Base-by-base conservation (phyloP, 2,329 filamentous ascomycete genomes). In the Aspergillus neotritici region DNA sequence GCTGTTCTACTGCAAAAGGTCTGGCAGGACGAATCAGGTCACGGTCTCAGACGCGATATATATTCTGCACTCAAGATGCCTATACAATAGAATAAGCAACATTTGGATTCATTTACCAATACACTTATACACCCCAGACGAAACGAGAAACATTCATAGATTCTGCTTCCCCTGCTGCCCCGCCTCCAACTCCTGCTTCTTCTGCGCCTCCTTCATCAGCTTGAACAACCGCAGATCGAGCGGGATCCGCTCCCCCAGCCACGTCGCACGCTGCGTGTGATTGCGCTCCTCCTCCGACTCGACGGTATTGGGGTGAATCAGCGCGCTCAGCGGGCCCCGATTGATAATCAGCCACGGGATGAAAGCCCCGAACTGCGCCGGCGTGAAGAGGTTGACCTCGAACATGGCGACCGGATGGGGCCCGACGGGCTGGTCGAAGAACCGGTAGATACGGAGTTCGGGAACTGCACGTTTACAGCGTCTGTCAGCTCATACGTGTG, bases 371-470 rank as follows among this genome's bases (percentile, higher is more conserved):
- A 95, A 95, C 63, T 95, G 86, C 3, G 80, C 82, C 0, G 89
- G 90, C 0, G 83, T 88, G 63, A 91, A 87, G 14, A 95, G 35
- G 54, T 94, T 94, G 35, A 95, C 87, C 67, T 96, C 90, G 57
- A 95, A 95, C 88, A 94, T 95, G 40, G 82, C 85, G 1, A 88
- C 66, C 0, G 85, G 83, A 63, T 95, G 89, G 0, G 89, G 89
- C 0, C 89, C 90, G 21, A 95, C 66, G 0, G 89, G 87, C 11
- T 70, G 67, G 52, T 93, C 84, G 78, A 80, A 94, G 52, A 94
- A 72, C 11, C 66, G 73, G 63, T 95, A 94, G 55, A 94, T 84
- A 41, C 88, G 78, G 13, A 94, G 73, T 62, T 95, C 89, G 7
- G 89, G 88, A 58, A 94, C 86, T 89, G 47, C 12, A 29, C 8